Conservation (phyloP, 805 yeast species). For the Zygoascus tannicola region DNA sequence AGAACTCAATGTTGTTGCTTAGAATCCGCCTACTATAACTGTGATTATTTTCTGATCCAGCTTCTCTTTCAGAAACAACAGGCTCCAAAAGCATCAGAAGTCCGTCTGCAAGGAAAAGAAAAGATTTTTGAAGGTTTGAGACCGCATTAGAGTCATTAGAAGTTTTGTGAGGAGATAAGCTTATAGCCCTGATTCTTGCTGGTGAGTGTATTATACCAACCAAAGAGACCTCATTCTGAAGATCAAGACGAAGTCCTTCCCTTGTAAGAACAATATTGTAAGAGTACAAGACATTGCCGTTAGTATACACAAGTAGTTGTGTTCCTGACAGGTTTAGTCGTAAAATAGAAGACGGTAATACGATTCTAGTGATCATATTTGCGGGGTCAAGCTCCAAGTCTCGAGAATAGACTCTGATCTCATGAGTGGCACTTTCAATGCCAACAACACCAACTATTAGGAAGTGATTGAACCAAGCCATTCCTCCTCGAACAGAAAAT, state of each 20-base stretch:
- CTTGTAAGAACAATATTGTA: slow-evolving; percentile 17
- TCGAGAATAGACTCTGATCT: slow-evolving; percentile 31
- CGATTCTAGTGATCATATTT: slow-evolving; percentile 24
- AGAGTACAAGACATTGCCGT: slow-evolving; percentile 24
- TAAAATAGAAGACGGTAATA: slow-evolving; percentile 25
- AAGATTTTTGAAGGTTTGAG: slow-evolving; percentile 4
- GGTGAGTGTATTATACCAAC: slow-evolving; percentile 31
- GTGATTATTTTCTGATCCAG: neutral
- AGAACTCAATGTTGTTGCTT: slow-evolving; percentile 31
- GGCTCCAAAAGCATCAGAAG: slow-evolving; percentile 26
- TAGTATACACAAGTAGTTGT: slow-evolving; percentile 29
- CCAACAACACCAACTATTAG: slow-evolving; percentile 27
- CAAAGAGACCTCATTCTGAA: slow-evolving; percentile 28
- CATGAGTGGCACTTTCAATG: slow-evolving; percentile 17
- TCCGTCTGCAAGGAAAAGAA: slow-evolving; percentile 31
- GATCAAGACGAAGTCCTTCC: slow-evolving; percentile 19
- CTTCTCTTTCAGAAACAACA: neutral
- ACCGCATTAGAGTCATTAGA: neutral
- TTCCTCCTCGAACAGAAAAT: slow-evolving; percentile 30
- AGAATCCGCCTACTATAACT: slow-evolving; percentile 20
- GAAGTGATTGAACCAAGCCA: slow-evolving; percentile 31
- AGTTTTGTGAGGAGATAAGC: slow-evolving; percentile 15
- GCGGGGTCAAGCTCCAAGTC: slow-evolving; percentile 27
- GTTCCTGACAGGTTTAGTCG: slow-evolving; percentile 23
- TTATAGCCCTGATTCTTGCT: slow-evolving; percentile 29